Base-by-base conservation (phyloP, 495 filamentous ascomycete genomes). In the Jackrogersella multiformis region DNA sequence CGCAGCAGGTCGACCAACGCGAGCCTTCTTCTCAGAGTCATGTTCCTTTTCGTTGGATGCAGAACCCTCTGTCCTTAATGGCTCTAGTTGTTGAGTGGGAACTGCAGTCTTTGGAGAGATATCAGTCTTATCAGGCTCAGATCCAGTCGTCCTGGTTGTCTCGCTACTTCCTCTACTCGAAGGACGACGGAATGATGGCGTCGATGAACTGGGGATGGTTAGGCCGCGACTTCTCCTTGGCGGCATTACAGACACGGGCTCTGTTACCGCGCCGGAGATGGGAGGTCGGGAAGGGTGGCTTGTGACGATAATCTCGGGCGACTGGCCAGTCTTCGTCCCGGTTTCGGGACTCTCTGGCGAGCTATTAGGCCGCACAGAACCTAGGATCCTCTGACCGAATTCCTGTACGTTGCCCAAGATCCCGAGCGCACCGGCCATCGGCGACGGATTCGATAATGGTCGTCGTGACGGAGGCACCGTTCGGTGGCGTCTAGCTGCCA, bases 251-350 rank as follows among this genome's bases (percentile, higher is more conserved):
- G 68, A 58, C 20, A 54, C 34, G 36, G 72, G 69, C 18, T 74
- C 72, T n/a, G 72, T 69, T 23, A 62, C 24, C 2, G 64, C 60
- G 8, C 60, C 64, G 1, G 53, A 42, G 2, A 75, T 56, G 13
- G 66, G 62, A n/a, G 75, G 73, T 2, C 70, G 63, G 2, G 69
- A 58, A 16, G 74, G 58, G 9, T 74, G 56, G 13, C 64, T 71
- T 9, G 77, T 79, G 8, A 79, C 68, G 8, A 80, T 69, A 20
- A 80, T 82, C 24, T 76, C 74, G 10, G 78, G 76, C 1, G 77
- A 77, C 18, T 23, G 64, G 2, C 48, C 62, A 23, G 8, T 30
- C 5, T 18, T 32, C n/a, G 45, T 23, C n/a, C 54, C 61, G 21
- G 36, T 51, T 1, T 61, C 41, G 32, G 59, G 20, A n/a, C 13